Base-by-base conservation (phyloP, 768 basidiomycete genomes). In the Xerocomellus amylosporus region DNA sequence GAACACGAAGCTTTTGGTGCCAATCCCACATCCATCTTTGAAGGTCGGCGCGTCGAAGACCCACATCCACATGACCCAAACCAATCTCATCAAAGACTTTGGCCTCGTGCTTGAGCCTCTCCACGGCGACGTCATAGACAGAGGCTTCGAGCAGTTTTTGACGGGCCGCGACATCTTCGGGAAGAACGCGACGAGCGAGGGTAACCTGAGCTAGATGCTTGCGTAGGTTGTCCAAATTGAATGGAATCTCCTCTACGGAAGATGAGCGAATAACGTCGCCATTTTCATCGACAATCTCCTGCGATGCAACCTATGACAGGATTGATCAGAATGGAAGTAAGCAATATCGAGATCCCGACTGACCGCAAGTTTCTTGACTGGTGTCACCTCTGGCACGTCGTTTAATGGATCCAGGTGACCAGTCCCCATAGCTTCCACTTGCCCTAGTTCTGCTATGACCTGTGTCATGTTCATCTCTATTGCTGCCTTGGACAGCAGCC, bases 21-120 rank as follows among this genome's bases (percentile, higher is more conserved):
- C 93, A 96, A 8, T 81, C 74, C 87, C 88, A 92, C 89, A 96
- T 91, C 88, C 87, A 88, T 38, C 72, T 69, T 59, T 85, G 84
- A 24, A 95, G 73, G 58, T 83, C 78, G 15, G 73, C 72, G 28
- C 74, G 71, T 41, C 74, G 75, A 49, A 84, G 71, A 9, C 73
- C 71, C 19, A 71, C 71, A 54, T 73, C 75, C 30, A 74, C 70
- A 53, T 73, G 75, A 26, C 69, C 78, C 22, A 90, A 60, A 14
- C 86, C 86, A 17, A 87, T 74, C 28, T 78, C 73, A 6, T 80
- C 76, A 48, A 92, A 79, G 1, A 77, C 46, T 53, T 85, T 77
- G 9, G 79, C 72, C 62, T 91, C 82, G 51, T 85, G 81, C 65
- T 80, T 77, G 55, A 90, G 75, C 10, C 88, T 83, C 61, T 85